Percentiles rank a stretch among this genome's conserved stretches.
phyloP scores from a whole-genome alignment of 1,139 yeast genomes.

The Pichia sp. region DNA sequence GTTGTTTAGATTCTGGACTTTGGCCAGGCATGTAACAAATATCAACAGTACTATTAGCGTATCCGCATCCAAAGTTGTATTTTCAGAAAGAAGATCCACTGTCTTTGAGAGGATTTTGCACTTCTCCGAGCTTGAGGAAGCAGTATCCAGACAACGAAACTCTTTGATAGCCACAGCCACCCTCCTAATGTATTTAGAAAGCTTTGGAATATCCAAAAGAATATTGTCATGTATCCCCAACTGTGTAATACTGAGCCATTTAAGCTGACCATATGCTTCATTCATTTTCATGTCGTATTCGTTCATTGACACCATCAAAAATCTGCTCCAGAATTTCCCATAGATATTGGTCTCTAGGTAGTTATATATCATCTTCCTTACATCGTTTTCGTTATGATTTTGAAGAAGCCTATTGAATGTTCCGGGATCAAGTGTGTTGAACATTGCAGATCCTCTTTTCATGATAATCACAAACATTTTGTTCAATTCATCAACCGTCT shows the following conservation, averaged over 20 bases:
- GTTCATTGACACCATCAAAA: slow-evolving; percentile 29
- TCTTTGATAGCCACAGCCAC: slow-evolving; percentile 47
- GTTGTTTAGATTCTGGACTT: slow-evolving; percentile 49
- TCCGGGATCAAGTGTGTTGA: slow-evolving; percentile 21
- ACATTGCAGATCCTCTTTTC: slow-evolving; percentile 34
- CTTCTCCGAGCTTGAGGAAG: slow-evolving; percentile 49
- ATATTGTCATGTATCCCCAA: slow-evolving; percentile 46
- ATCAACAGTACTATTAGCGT: slow-evolving; percentile 66
- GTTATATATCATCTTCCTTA: slow-evolving; percentile 51
- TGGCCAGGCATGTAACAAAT: slow-evolving; percentile 62
- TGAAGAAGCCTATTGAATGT: slow-evolving; percentile 8
- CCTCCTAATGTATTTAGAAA: slow-evolving; percentile 35
- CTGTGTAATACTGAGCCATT: slow-evolving; percentile 62
- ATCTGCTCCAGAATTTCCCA: slow-evolving; percentile 54
- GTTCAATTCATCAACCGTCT: slow-evolving; percentile 29
- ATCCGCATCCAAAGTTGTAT: slow-evolving; percentile 61
- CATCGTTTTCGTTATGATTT: slow-evolving; percentile 40
- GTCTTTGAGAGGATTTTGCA: slow-evolving; percentile 47
- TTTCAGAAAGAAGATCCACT: slow-evolving; percentile 42
- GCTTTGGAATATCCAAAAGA: slow-evolving; percentile 18
- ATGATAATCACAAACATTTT: slow-evolving; percentile 30
- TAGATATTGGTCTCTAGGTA: slow-evolving; percentile 66
- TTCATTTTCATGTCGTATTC: slow-evolving; percentile 28
- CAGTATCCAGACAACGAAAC: slow-evolving; percentile 43
- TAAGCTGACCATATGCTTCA: slow-evolving; percentile 35